phyloP scores from a whole-genome alignment of 2,329 filamentous ascomycete species.

The Fusarium subglutinans region DNA sequence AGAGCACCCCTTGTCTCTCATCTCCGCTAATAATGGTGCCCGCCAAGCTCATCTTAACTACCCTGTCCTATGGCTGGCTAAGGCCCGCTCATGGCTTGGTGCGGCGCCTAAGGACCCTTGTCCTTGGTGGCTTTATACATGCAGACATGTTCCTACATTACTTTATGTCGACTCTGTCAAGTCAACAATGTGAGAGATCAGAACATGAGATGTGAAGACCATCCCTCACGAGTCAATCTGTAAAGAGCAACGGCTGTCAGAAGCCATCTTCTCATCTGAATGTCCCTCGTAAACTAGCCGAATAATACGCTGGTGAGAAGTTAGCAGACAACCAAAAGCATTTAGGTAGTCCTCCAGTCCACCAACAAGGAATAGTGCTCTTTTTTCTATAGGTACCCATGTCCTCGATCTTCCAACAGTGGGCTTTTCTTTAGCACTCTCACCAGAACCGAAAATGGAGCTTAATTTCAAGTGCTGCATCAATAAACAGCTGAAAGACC shows the following conservation, averaged over 20 bases:
- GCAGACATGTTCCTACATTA: conserved; percentile 15
- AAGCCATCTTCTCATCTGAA: neutral
- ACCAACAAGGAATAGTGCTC: conserved; percentile 24
- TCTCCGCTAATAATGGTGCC: conserved; percentile 46
- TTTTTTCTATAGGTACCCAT: conserved; percentile 13
- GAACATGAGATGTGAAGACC: conserved; percentile 3
- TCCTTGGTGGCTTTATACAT: conserved; percentile 1
- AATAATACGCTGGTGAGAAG: neutral
- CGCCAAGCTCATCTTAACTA: conserved; percentile 45
- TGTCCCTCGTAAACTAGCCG: neutral
- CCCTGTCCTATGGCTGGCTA: conserved; percentile 35
- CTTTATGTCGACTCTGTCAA: conserved; percentile 11
- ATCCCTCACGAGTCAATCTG: neutral
- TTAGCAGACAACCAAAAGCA: neutral
- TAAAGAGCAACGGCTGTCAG: neutral
- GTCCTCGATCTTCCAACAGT: conserved; percentile 18
- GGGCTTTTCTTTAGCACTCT: conserved; percentile 14
- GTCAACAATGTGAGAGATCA: conserved; percentile 2
- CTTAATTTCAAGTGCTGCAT: conserved; percentile 8
- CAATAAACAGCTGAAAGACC: conserved; percentile 4
- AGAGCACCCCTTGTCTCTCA: conserved; percentile 38
- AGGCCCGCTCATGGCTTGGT: conserved; percentile 34
- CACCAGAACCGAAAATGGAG: conserved; percentile 1
- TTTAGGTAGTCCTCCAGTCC: conserved; percentile 5
- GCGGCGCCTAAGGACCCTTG: conserved; percentile 41